Base-by-base conservation (phyloP, 768 basidiomycete species). In the Lactarius sp. region DNA sequence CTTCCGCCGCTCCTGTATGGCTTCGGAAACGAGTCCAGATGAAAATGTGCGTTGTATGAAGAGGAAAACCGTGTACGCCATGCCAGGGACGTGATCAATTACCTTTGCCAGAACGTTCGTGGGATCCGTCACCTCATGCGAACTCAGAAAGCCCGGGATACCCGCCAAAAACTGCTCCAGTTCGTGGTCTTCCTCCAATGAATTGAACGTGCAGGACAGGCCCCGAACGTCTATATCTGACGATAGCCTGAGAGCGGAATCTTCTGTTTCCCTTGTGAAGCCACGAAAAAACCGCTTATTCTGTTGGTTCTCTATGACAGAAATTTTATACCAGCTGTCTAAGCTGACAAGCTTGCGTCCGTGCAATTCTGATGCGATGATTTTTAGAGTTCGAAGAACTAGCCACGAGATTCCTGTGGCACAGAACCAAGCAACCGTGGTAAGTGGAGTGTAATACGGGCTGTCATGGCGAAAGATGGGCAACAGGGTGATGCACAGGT, bases 371-470 rank as follows among this genome's bases (percentile, higher is more conserved):
- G 58, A 64, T 50, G 49, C 53, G 54, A 65, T 22, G 1, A 14
- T 36, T 37, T 60, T 55, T 49, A 60, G 54, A 5, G 34, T 20
- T 5, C 64, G 59, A 22, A 60, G 50, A 14, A 65, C 47, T 12
- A 56, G 20, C 59, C 59, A 65, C 9, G 54, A 60, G 33, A 65
- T 12, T 13, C 60, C 59, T 20, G 59, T 67, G 37, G 59, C 50
- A 50, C 55, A 59, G 31, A 67, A 59, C 57, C 57, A 56, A n/a
- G 62, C 52, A 31, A 56, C 53, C 6, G 39, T 55, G 20, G 70
- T 62, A 6, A 70, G 52, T 9, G 70, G 67, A 7, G 70, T 71
- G 42, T 66, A 68, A 66, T 67, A 71, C 1, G 70, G 70, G 42
- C 62, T 68, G 18, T 66, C 62, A 16, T 62, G 62, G 31, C 44